Conservation (phyloP, 2,329 filamentous ascomycete genomes). For the Colletotrichum eleusines region DNA sequence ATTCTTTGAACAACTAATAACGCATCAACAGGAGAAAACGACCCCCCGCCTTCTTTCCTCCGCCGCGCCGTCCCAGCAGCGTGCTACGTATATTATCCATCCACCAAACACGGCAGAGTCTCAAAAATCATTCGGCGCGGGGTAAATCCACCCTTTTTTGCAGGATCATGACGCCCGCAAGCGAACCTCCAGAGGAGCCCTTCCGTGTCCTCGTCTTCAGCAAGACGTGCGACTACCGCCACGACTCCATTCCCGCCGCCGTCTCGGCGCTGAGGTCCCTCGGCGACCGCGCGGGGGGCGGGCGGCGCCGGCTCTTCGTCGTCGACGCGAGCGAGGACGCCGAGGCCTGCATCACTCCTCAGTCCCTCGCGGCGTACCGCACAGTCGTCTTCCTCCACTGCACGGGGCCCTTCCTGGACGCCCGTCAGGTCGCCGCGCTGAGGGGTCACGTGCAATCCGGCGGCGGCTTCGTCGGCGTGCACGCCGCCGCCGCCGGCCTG, state of each 20-base stretch:
- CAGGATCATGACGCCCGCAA: background rate
- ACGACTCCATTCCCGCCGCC: conserved; percentile 54
- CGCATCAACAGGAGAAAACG: background rate
- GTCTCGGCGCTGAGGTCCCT: conserved; percentile 50
- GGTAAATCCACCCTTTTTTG: background rate
- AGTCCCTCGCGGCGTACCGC: conserved; percentile 49
- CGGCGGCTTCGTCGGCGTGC: conserved; percentile 56
- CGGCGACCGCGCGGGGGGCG: conserved; percentile 42
- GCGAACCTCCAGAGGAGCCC: background rate
- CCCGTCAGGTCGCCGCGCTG: conserved; percentile 50
- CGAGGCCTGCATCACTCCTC: conserved; percentile 48
- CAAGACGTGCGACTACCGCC: conserved; percentile 54
- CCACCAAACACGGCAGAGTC: background rate
- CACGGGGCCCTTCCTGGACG: conserved; percentile 52
- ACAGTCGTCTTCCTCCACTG: conserved; percentile 55
- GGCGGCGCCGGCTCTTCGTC: conserved; percentile 45
- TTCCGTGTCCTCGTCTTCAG: conserved; percentile 55
- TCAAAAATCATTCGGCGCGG: background rate
- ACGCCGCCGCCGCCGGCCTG: conserved; percentile 54
- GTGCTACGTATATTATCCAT: too few relatives aligned
- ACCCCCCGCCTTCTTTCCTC: background rate
- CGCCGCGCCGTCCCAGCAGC: background rate
- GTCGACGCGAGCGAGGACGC: conserved; percentile 53
- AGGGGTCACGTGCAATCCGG: conserved; percentile 50
- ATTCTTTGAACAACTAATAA: background rate